phyloP scores from a whole-genome alignment of 345 rosid genomes.

The Draba incana region DNA sequence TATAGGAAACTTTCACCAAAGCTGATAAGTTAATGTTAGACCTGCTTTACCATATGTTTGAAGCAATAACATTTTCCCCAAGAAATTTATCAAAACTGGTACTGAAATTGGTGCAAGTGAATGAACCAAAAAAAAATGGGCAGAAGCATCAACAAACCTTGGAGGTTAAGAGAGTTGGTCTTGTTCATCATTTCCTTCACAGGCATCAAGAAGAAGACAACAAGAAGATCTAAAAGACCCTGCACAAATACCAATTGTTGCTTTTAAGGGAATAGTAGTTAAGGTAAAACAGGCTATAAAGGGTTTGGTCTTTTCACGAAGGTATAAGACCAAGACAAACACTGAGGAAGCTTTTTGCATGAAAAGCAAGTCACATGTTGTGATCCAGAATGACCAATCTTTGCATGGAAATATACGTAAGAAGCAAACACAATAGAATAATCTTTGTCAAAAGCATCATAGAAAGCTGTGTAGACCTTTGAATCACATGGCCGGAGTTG shows the following conservation, averaged over 20 bases:
- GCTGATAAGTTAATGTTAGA: not conserved
- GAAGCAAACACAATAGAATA: slow-evolving; percentile 19
- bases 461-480: slow-evolving; percentile 32
- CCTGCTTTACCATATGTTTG: slow-evolving; percentile 15
- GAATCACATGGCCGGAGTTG: slow-evolving; percentile 43
- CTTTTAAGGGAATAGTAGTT: slow-evolving; percentile 37
- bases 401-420: slow-evolving; percentile 39
- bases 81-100: slow-evolving; percentile 13
- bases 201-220: slow-evolving; percentile 19
- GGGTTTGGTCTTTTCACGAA: slow-evolving; percentile 30
- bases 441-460: slow-evolving; percentile 31
- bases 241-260: slow-evolving; percentile 26
- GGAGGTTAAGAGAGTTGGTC: slow-evolving; percentile 1
- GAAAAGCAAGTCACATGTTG: slow-evolving; percentile 44
- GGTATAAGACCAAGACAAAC: slow-evolving; percentile 32
- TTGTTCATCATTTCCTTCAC: slow-evolving; percentile 28
- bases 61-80: slow-evolving; percentile 2
- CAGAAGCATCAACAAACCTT: slow-evolving; percentile 32
- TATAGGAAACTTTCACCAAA: not conserved
- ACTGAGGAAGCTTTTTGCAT: slow-evolving; percentile 38
- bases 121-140: not conserved
- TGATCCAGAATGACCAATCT: slow-evolving; percentile 38
- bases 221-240: slow-evolving; percentile 15
- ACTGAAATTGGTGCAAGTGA: not conserved
- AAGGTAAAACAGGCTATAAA: slow-evolving; percentile 11